These are phyloP conservation scores for Triticum dicoccoides DNA, from an alignment of 176 grass and related monocot species.

Conservation along the genomic window DNA sequence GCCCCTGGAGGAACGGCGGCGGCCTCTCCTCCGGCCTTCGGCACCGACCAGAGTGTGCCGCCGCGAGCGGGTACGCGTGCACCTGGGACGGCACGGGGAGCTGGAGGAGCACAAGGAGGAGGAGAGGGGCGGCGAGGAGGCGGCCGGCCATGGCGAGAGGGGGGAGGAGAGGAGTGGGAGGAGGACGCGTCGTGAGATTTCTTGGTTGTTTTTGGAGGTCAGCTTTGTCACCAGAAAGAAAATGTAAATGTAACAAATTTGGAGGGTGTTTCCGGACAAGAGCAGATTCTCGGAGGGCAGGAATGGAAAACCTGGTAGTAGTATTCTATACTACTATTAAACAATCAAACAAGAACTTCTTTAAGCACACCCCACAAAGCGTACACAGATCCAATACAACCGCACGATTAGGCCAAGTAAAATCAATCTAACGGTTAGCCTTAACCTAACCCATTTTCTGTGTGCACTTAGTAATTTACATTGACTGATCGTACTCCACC, in stretches of 20 bases:
- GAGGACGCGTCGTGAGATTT: conserved; percentile 37
- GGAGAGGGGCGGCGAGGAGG: conserved; percentile 19
- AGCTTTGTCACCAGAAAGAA: neutral
- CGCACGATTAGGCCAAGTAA: too few species aligned
- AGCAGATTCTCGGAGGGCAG: neutral
- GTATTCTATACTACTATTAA: too few species aligned
- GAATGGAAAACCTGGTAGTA: neutral
- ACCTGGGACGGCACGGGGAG: neutral
- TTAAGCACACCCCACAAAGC: too few species aligned
- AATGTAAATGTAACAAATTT: too few species aligned
- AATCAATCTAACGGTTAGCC: too few species aligned
- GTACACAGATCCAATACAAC: too few species aligned
- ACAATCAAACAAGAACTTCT: too few species aligned
- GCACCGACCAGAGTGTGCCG: conserved; percentile 6
- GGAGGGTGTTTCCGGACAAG: neutral
- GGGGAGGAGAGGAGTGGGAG: neutral
- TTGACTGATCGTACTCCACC: too few species aligned
- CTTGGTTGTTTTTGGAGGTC: conserved; percentile 24
- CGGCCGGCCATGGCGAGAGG: conserved; percentile 43
- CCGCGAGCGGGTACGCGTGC: neutral
- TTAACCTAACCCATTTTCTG: too few species aligned
- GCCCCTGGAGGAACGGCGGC: conserved; percentile 38
- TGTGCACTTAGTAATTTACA: too few species aligned
- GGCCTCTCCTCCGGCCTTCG: neutral
- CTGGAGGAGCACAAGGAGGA: neutral